These are phyloP conservation scores for Trypanosoma platydactyli DNA, from an alignment of 208 protist species.

Conservation along the genomic window DNA sequence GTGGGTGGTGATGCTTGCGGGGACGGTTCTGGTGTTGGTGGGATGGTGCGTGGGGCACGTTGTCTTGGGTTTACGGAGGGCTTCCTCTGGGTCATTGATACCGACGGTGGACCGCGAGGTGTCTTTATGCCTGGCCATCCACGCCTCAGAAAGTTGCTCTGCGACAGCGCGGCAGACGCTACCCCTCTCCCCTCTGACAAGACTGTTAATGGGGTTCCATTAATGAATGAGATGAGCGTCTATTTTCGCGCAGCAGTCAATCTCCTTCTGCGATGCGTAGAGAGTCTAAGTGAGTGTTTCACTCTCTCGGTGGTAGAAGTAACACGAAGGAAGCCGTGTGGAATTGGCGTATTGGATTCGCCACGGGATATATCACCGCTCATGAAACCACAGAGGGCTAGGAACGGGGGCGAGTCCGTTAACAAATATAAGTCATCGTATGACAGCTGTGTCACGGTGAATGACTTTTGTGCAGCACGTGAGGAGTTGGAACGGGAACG, in stretches of 20 bases:
- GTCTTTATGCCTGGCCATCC: constrained; percentile 19
- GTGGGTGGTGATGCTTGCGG: not conserved
- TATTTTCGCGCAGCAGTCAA: not conserved
- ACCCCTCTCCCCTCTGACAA: not conserved
- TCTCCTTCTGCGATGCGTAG: constrained; percentile 3
- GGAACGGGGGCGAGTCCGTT: not conserved
- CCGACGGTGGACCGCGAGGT: constrained; percentile 3
- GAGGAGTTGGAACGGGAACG: constrained; percentile 7
- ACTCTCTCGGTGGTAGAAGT: not conserved
- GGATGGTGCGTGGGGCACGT: constrained; percentile 5
- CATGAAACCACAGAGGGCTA: no score
- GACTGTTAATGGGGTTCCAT: not conserved
- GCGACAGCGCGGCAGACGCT: not conserved
- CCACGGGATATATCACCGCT: not conserved
- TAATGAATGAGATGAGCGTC: not conserved
- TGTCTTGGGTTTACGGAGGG: constrained; percentile 22
- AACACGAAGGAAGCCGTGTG: not conserved
- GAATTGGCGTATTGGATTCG: not conserved
- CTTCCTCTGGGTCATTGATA: constrained; percentile 20
- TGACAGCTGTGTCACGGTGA: not conserved
- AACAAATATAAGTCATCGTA: not conserved
- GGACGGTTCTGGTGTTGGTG: not conserved
- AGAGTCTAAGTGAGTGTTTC: constrained; percentile 5
- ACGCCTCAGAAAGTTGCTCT: not conserved
- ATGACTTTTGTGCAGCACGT: not conserved